A percentile compares a stretch with the other conserved stretches of the same genome.
These are phyloP conservation scores for Pilasporangium apinafurcum DNA, from an alignment of 352 stramenopile genomes.

Conservation along the genomic window DNA sequence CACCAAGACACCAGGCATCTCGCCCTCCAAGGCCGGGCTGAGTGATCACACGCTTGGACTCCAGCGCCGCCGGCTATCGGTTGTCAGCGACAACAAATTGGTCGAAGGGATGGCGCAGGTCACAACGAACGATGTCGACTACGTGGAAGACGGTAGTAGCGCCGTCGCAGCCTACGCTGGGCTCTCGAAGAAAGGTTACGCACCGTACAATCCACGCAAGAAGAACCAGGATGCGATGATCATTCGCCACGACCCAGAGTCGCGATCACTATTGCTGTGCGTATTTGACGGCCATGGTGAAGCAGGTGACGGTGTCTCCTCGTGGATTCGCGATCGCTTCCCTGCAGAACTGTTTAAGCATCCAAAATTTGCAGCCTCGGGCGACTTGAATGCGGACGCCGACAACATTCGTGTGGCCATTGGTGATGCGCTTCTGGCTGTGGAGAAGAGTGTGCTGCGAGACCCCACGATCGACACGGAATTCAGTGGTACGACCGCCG, in stretches of 20 bases:
- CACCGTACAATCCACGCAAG: conserved; percentile 94
- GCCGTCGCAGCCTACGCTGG: conserved; percentile 65
- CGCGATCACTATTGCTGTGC: conserved; percentile 91
- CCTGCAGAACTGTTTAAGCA: conserved; percentile 90
- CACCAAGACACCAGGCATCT: conserved; percentile 52
- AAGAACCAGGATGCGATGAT: conserved; percentile 98
- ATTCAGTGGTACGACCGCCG: conserved; percentile 86
- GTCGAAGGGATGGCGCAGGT: conserved; percentile 71
- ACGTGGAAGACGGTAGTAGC: conserved; percentile 48
- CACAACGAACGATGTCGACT: conserved; percentile 54
- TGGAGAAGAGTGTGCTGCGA: conserved; percentile 82
- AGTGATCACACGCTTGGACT: conserved; percentile 53
- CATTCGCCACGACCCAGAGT: conserved; percentile 90
- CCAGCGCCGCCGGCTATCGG: conserved; percentile 58
- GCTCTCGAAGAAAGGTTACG: conserved; percentile 80
- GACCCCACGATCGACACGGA: conserved; percentile 92
- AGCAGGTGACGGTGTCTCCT: conserved; percentile 90
- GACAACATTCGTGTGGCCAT: conserved; percentile 52
- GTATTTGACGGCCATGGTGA: conserved; percentile 97
- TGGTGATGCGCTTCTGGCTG: conserved; percentile 30
- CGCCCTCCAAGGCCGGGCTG: conserved; percentile 22
- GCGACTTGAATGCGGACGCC: conserved; percentile 50
- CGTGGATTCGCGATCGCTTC: conserved; percentile 87
- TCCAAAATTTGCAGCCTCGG: conserved; percentile 55
- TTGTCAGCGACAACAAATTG: conserved; percentile 80